Evolutionary conservation across 805 yeast genomes (phyloP), one percentile per base, ranked within the genome.

Genomic region (Tetrapisispora nanseiensis): DNA sequence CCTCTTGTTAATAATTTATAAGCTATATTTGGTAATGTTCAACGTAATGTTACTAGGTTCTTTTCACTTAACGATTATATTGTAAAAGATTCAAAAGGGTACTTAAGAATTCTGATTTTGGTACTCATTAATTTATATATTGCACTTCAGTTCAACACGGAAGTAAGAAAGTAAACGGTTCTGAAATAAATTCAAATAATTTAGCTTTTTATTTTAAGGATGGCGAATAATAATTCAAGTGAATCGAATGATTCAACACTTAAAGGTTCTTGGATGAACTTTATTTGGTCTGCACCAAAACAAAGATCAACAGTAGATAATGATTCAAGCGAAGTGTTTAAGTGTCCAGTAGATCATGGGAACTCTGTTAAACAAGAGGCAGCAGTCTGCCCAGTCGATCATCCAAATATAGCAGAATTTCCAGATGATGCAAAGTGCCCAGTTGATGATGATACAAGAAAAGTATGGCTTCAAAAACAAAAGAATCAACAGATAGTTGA

Each of bases 391-490:
- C 42, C 42, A 4, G 37, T 33, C 6, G 33, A 27, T 21, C 42
- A 39, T 27, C 33, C 37, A 3, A 26, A 32, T 1, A n/a, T 32
- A 2, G 7, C n/a, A 18, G 32, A 8, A 8, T 4, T 18, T 5
- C 23, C 39, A 18, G 8, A 19, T 5, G 42, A 32, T 33, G 36
- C 37, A 11, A 39, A 65, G 45, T 83, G 90, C 53, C 90, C 90
- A 1, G 89, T 83, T 18, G 83, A 79, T 50, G 82, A 74, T 46
- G 58, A 58, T n/a, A 70, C 83, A 4, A 62, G 83, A 44, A 71
- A 71, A 32, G 68, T 67, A 29, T 82, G 87, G 87, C 54, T 76
- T 20, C 65, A 66, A 40, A 52, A 67, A 39, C 47, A 50, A 19
- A 56, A 62, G 0, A 50, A 54, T 24, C 13, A 13, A 18, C 13